phyloP scores from a whole-genome alignment of 768 basidiomycete genomes.

The Ephemerocybe angulata region DNA sequence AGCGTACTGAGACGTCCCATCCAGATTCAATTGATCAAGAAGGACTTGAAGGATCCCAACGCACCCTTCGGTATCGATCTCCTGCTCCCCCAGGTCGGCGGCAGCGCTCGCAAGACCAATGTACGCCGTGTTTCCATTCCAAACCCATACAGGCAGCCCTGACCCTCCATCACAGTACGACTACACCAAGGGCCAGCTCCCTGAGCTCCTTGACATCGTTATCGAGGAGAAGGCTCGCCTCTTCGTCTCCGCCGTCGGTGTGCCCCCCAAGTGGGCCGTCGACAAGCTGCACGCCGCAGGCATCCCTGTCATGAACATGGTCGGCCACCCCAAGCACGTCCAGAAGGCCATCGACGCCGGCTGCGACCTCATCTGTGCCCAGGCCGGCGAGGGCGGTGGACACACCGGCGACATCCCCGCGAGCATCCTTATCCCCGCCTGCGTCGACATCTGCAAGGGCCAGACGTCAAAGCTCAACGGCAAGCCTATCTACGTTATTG shows the following conservation, averaged over 20 bases:
- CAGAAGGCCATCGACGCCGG: slow-evolving; percentile 76
- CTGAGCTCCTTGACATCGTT: slow-evolving; percentile 83
- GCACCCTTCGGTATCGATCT: slow-evolving; percentile 91
- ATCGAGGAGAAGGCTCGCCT: slow-evolving; percentile 85
- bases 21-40: slow-evolving; percentile 73
- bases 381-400: slow-evolving; percentile 89
- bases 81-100: slow-evolving; percentile 83
- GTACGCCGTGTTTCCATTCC: slow-evolving; percentile 35
- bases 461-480: slow-evolving; percentile 77
- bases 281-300: slow-evolving; percentile 80
- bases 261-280: slow-evolving; percentile 78
- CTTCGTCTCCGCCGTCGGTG: slow-evolving; percentile 89
- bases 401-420: slow-evolving; percentile 84
- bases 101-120: slow-evolving; percentile 87
- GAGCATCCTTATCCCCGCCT: slow-evolving; percentile 85
- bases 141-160: not conserved
- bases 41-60: slow-evolving; percentile 65
- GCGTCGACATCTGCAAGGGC: slow-evolving; percentile 80
- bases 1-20: too few species aligned
- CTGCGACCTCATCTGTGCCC: slow-evolving; percentile 91
- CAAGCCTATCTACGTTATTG: slow-evolving; percentile 80
- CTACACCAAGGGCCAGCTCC: slow-evolving; percentile 84
- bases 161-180: slow-evolving; percentile 50
- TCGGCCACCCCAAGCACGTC: slow-evolving; percentile 93
- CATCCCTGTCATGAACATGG: slow-evolving; percentile 92